Evolutionary conservation across 192 early-diverging fungal genomes (phyloP), one percentile per base, ranked within the genome.

Genomic region (Glomus cerebriforme): DNA sequence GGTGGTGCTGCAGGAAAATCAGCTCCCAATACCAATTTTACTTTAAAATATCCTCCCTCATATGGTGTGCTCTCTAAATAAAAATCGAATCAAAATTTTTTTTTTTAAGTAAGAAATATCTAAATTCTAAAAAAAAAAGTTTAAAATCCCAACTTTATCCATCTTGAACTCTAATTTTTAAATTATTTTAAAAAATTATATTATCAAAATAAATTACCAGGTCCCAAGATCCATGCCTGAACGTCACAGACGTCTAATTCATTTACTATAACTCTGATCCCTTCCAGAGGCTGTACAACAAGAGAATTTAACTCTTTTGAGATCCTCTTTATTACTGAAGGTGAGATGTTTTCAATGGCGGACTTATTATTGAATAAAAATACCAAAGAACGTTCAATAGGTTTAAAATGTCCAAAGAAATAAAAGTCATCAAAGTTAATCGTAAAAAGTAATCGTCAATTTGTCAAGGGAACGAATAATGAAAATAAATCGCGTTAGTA

Each of bases 1-100:
- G 97, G 96, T 17, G 97, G 95, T 0, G 88, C 85, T n/a, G 89
- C 78, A 0, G 96, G 97, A 80, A 93, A 98, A 69, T 92, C 90
- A 2, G 87, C 75, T 35, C 90, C 89, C 8, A 97, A 88, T 19
- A 86, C 78, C 13, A 97, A 80, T 35, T 90, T 89, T 24, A 97
- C 80, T 37, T 89, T 84, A 79, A 98, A 97, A 47, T 79, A 84
- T 34, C 97, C 97, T 7, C 86, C 87, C 67, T 92, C 87, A 83
- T 95, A 98, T 7, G 97, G 97, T 17, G 96, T 97, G 8, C 91
- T 92, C 63, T 83, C 90, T 92, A 58, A 32, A 54, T 70, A 83
- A 69, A 15, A 54, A 34, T 10, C 39, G 10, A 43, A 43, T 43
- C 39, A 43, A n/a, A n/a, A n/a, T n/a, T 22, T 49, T 54, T 24